These are phyloP conservation scores for Pestalotiopsis sp. DNA, from an alignment of 2,329 filamentous ascomycete species.

Conservation along the genomic window DNA sequence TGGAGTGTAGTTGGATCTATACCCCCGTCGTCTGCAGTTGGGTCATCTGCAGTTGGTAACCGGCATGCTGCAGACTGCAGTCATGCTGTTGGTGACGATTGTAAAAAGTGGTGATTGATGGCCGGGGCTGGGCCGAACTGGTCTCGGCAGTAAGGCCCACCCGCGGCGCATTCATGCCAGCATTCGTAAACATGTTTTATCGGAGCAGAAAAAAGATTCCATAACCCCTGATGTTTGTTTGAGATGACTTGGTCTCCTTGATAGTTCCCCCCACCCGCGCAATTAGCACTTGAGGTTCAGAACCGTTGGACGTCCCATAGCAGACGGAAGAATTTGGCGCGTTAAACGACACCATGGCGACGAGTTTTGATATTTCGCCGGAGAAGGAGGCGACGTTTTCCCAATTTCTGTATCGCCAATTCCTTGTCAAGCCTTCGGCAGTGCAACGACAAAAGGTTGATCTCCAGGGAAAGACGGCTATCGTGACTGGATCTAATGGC, in stretches of 20 bases:
- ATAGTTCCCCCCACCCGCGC: too few species aligned
- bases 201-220: background rate
- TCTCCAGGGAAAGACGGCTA: slow-evolving; percentile 37
- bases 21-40: too few species aligned
- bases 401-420: slow-evolving; percentile 12
- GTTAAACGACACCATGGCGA: background rate
- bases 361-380: background rate
- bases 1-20: too few species aligned
- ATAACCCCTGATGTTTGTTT: background rate
- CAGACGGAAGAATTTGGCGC: background rate
- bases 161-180: too few species aligned
- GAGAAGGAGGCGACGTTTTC: background rate
- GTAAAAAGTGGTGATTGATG: too few species aligned
- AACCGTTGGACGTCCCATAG: background rate
- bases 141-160: too few species aligned
- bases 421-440: slow-evolving; percentile 6
- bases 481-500: slow-evolving; percentile 46
- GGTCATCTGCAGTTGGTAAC: too few species aligned
- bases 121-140: too few species aligned
- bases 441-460: slow-evolving; percentile 9
- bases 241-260: too few species aligned
- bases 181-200: background rate
- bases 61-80: too few species aligned
- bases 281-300: background rate
- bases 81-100: too few species aligned